phyloP scores from a whole-genome alignment of 108 stramenopile genomes.

The Cyclotella cryptica region DNA sequence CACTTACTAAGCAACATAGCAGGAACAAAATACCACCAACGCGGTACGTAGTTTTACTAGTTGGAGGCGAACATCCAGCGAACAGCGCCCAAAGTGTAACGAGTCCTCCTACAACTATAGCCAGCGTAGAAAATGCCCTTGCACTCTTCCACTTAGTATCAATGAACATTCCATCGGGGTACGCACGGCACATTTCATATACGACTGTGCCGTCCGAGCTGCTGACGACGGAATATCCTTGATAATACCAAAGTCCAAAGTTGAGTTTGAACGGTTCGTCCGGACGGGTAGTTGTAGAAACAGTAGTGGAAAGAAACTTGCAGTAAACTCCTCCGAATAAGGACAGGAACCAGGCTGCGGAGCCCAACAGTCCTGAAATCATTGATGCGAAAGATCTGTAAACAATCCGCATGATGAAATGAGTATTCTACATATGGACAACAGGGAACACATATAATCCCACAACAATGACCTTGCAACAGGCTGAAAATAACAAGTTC shows the following conservation, averaged over 20 bases:
- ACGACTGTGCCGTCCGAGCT: not conserved
- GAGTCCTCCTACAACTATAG: slow-evolving; percentile 1
- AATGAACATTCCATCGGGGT: not conserved
- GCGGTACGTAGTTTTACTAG: not conserved
- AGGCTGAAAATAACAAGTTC: not conserved
- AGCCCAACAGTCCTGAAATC: slow-evolving; percentile 1
- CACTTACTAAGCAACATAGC: slow-evolving; percentile 5
- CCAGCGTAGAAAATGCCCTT: slow-evolving; percentile 10
- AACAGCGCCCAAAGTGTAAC: slow-evolving; percentile 6
- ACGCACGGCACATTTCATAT: slow-evolving; percentile 8
- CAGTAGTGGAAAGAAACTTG: slow-evolving; percentile 15
- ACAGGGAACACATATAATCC: not conserved
- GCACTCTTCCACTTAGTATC: slow-evolving; percentile 22
- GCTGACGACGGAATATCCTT: slow-evolving; percentile 1
- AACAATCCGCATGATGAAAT: not conserved
- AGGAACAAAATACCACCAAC: not conserved
- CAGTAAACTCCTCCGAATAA: slow-evolving; percentile 12
- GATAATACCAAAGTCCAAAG: slow-evolving; percentile 21
- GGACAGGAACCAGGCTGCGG: slow-evolving; percentile 14
- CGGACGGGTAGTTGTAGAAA: not conserved
- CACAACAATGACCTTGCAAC: not conserved
- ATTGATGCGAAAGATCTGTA: not conserved
- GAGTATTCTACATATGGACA: not conserved
- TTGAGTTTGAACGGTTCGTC: not conserved
- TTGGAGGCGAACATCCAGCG: not conserved